phyloP scores from a whole-genome alignment of 768 basidiomycete genomes.

The Zangia roseola region DNA sequence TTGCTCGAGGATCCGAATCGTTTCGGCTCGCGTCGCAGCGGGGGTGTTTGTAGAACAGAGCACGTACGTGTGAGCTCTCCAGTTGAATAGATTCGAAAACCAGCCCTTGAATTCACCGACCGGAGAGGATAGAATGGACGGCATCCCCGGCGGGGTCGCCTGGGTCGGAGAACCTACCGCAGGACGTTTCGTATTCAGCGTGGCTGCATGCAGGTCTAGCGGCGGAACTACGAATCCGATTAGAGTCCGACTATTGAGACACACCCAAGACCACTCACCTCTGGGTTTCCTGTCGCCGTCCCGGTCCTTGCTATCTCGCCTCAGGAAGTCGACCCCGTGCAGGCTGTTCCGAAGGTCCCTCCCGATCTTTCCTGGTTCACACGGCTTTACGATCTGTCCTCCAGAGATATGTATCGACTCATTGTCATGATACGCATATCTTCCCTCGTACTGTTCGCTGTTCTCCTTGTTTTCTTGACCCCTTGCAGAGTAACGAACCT shows the following conservation, averaged over 20 bases:
- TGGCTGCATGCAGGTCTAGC: slow-evolving; percentile 47
- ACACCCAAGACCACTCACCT: slow-evolving; percentile 37
- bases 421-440: slow-evolving; percentile 13
- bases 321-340: slow-evolving; percentile 28
- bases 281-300: slow-evolving; percentile 51
- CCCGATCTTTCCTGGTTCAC: slow-evolving; percentile 32
- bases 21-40: slow-evolving; percentile 61
- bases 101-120: slow-evolving; percentile 86
- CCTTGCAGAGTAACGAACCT: slow-evolving; percentile 8
- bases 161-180: slow-evolving; percentile 49
- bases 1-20: slow-evolving; percentile 59
- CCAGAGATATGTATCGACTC: slow-evolving; percentile 24
- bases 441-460: slow-evolving; percentile 14
- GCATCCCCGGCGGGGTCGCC: slow-evolving; percentile 38
- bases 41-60: slow-evolving; percentile 59
- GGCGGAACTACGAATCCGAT: slow-evolving; percentile 45
- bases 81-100: slow-evolving; percentile 95
- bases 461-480: slow-evolving; percentile 42
- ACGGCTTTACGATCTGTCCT: slow-evolving; percentile 34
- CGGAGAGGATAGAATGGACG: slow-evolving; percentile 58
- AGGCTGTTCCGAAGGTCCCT: slow-evolving; percentile 55
- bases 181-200: slow-evolving; percentile 45
- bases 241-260: not conserved
- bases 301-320: slow-evolving; percentile 40
- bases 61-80: slow-evolving; percentile 63